Evolutionary conservation across 1,284 basidiomycete genomes (phyloP), one percentile per base, ranked within the genome.

Genomic region (Apiotrichum siamense): DNA sequence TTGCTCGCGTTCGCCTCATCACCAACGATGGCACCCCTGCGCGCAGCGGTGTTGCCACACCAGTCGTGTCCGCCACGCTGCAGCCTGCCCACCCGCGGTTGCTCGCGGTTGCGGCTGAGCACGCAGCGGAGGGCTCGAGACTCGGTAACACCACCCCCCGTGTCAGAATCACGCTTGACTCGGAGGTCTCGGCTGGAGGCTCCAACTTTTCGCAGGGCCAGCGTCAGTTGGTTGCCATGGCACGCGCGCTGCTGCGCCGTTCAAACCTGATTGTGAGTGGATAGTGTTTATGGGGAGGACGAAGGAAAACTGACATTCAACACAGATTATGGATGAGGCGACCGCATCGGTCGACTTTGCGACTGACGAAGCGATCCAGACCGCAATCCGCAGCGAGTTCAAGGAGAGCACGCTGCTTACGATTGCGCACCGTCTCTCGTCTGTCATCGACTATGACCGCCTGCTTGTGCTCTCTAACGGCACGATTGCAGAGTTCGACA

Each of bases 131-230:
- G 33, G 26, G 18, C 26, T 15, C 17, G 17, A 17, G 26, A 9
- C 4, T 6, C 23, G 36, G 42, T 1, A 24, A 41, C 5, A 33
- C 32, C 3, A 43, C 55, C 9, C 47, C 57, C 13, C 44, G 57
- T 21, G 76, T 77, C 4, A 75, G 75, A 7, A 76, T 89, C 48
- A 79, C 80, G 0, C 77, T 91, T 15, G 81, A 85, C 33, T 85
- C 84, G 0, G 80, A 83, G 57, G 83, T 91, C 2, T 86, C 86
- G 0, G 78, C 85, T 1, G 87, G 87, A 1, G 88, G 88, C 6
- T 79, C 81, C 49, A 90, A 90, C 73, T 88, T 91, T 64, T 88
- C 85, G 3, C 85, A 87, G 54, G 89, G 88, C 4, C 88, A 93
- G 63, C 69, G 86, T 18, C 88, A 92, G 70, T 77, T 92, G 3